These are phyloP conservation scores for Fusarium buxicola DNA, from an alignment of 2,329 filamentous ascomycete genomes.

Conservation along the genomic window DNA sequence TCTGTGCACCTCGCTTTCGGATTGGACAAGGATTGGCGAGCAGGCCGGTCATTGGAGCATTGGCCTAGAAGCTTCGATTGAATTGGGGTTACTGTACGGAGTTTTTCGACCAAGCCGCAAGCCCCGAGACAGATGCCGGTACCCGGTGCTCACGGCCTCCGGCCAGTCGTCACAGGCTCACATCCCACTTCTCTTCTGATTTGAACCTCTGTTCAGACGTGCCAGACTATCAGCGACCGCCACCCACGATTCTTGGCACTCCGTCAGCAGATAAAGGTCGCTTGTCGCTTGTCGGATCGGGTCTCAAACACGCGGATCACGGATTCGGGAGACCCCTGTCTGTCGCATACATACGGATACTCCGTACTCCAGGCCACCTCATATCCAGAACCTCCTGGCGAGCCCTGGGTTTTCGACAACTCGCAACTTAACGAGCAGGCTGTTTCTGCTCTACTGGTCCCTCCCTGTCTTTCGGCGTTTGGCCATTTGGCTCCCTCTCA, in stretches of 20 bases:
- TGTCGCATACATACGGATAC: slow-evolving; percentile 14
- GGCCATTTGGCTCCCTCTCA: slow-evolving; percentile 12
- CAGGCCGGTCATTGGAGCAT: slow-evolving; percentile 26
- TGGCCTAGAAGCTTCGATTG: slow-evolving; percentile 27
- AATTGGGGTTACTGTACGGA: background rate
- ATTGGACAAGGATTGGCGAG: slow-evolving; percentile 2
- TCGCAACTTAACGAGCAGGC: background rate
- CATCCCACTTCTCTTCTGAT: background rate
- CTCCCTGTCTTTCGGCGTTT: background rate
- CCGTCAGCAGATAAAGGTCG: slow-evolving; percentile 2
- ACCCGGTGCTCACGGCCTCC: slow-evolving; percentile 1
- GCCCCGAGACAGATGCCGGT: slow-evolving; percentile 2
- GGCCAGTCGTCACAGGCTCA: slow-evolving; percentile 13
- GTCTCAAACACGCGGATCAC: slow-evolving; percentile 3
- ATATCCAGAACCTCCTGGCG: slow-evolving; percentile 9
- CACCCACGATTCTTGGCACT: background rate
- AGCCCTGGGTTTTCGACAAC: background rate
- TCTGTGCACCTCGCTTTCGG: slow-evolving; percentile 23
- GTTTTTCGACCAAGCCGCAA: background rate
- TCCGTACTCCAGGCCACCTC: slow-evolving; percentile 4
- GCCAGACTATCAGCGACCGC: background rate
- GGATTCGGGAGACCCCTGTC: slow-evolving; percentile 11
- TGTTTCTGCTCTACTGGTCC: background rate
- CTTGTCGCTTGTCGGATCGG: slow-evolving; percentile 8
- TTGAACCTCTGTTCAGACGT: background rate